Evolutionary conservation across 2,329 filamentous ascomycete species (phyloP).

Genomic region (Aureobasidium musti): DNA sequence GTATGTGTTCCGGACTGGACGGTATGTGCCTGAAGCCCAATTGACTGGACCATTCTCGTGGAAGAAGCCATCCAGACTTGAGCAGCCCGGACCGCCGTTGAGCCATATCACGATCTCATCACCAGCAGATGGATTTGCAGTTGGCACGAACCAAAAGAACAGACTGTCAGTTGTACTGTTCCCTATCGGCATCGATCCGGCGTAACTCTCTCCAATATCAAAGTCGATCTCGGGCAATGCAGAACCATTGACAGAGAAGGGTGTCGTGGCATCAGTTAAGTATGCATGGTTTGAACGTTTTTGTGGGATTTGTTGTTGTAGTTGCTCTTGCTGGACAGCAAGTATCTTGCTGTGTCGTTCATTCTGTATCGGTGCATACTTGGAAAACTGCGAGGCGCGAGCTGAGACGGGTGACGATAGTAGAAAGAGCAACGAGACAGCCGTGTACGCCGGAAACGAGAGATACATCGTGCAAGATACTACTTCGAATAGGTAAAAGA

Average conservation of each 20-base stretch:
- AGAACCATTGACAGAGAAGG: slow-evolving; percentile 38
- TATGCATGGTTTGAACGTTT: slow-evolving; percentile 3
- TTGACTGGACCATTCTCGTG: slow-evolving; percentile 50
- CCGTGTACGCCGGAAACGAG: neutral
- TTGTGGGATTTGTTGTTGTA: neutral
- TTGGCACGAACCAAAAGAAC: slow-evolving; percentile 56
- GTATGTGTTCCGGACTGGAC: slow-evolving; percentile 49
- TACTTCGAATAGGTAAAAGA: no score
- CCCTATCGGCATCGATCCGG: slow-evolving; percentile 41
- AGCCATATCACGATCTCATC: slow-evolving; percentile 47
- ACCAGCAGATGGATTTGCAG: slow-evolving; percentile 46
- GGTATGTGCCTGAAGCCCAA: slow-evolving; percentile 48
- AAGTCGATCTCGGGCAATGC: slow-evolving; percentile 45
- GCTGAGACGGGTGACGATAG: neutral
- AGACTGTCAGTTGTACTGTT: slow-evolving; percentile 39
- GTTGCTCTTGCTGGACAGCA: neutral
- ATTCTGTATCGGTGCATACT: slow-evolving; percentile 1
- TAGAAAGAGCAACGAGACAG: neutral
- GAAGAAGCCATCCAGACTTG: slow-evolving; percentile 47
- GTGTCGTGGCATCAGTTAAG: slow-evolving; percentile 24
- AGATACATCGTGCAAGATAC: neutral
- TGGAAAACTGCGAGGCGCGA: neutral
- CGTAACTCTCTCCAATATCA: slow-evolving; percentile 49
- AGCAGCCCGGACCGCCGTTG: slow-evolving; percentile 47
- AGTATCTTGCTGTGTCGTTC: slow-evolving; percentile 10